These are phyloP conservation scores for Fusarium compactum DNA, from an alignment of 2,329 filamentous ascomycete genomes.

Conservation along the genomic window DNA sequence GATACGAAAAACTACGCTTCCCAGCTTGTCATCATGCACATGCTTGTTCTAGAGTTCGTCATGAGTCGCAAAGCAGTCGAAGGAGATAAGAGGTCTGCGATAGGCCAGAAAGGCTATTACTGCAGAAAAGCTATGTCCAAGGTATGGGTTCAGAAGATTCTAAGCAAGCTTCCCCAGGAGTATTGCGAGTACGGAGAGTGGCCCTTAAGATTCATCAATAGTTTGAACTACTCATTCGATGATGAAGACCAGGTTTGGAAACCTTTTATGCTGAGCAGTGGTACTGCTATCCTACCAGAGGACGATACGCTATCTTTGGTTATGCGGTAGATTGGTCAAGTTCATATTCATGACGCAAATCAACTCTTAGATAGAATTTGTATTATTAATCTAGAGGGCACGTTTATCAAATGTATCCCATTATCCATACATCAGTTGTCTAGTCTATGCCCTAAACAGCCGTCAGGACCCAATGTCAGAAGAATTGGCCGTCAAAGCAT, in stretches of 20 bases:
- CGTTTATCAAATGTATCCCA: too few species aligned
- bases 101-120: slow-evolving; percentile 30
- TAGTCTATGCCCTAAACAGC: too few species aligned
- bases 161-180: slow-evolving; percentile 47
- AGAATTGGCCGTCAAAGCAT: too few species aligned
- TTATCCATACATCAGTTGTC: too few species aligned
- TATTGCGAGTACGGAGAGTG: slow-evolving; percentile 52
- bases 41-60: slow-evolving; percentile 51
- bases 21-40: slow-evolving; percentile 55
- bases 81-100: slow-evolving; percentile 1
- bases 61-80: slow-evolving; percentile 43
- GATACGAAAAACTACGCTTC: slow-evolving; percentile 49
- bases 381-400: neutral
- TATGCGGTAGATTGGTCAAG: neutral
- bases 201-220: slow-evolving; percentile 45
- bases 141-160: slow-evolving; percentile 55
- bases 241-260: slow-evolving; percentile 42
- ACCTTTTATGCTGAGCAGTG: slow-evolving; percentile 37
- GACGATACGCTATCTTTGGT: neutral
- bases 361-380: neutral
- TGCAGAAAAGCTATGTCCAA: slow-evolving; percentile 49
- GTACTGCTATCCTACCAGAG: slow-evolving; percentile 18
- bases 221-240: slow-evolving; percentile 41
- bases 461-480: too few species aligned
- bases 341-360: neutral